A percentile compares a stretch with the other conserved stretches of the same genome.
Evolutionary conservation across 2,329 filamentous ascomycete genomes (phyloP).

Genomic region (Sporothrix schenckii): DNA sequence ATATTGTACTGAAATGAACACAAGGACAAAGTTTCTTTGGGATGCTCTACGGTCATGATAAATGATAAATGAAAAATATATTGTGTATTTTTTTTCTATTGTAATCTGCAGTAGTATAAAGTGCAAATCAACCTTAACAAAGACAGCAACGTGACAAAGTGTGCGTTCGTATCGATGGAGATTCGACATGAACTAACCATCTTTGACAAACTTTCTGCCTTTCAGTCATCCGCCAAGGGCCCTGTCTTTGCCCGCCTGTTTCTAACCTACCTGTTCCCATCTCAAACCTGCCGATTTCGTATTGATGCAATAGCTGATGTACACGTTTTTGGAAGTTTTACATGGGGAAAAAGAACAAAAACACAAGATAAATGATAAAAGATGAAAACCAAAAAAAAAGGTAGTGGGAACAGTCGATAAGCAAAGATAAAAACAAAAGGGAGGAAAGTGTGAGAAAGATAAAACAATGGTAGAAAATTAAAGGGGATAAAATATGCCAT

Average conservation of each 20-base stretch:
- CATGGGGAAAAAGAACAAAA: slow-evolving; percentile 22
- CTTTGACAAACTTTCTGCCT: neutral
- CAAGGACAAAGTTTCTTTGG: too few species aligned
- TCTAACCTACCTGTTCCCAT: slow-evolving; percentile 14
- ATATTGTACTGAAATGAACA: too few species aligned
- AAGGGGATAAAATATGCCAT: slow-evolving; percentile 20
- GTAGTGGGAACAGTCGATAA: neutral
- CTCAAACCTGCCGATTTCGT: slow-evolving; percentile 5
- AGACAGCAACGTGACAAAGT: neutral
- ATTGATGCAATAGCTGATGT: slow-evolving; percentile 36
- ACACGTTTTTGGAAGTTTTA: slow-evolving; percentile 33
- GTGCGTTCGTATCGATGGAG: neutral
- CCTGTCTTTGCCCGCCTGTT: slow-evolving; percentile 21
- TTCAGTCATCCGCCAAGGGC: neutral
- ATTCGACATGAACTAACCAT: neutral
- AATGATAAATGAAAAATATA: neutral
- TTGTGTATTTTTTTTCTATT: slow-evolving; percentile 16
- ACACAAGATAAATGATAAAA: slow-evolving; percentile 12
- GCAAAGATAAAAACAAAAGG: neutral
- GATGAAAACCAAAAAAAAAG: slow-evolving; percentile 11
- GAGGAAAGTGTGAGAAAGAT: slow-evolving; percentile 17
- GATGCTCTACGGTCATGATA: too few species aligned
- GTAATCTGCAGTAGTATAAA: slow-evolving; percentile 15
- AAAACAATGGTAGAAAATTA: slow-evolving; percentile 26
- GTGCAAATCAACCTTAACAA: slow-evolving; percentile 13